phyloP scores from a whole-genome alignment of 495 filamentous ascomycete species.

The Physcia stellaris region DNA sequence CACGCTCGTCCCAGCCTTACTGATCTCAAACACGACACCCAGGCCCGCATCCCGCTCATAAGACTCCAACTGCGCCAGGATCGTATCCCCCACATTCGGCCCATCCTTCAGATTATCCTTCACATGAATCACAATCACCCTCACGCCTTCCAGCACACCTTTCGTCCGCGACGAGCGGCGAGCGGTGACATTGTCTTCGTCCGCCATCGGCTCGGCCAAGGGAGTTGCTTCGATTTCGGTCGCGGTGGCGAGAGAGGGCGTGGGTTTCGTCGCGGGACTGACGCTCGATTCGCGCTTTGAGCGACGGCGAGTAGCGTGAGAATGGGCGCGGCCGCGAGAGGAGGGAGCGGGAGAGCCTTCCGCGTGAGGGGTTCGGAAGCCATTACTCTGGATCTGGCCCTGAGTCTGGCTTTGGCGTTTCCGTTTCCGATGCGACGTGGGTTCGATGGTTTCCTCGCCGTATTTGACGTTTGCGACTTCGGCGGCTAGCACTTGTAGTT shows the following conservation, averaged over 20 bases:
- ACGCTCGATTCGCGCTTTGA: background rate
- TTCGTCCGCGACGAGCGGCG: background rate
- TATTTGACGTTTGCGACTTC: conserved; percentile 38
- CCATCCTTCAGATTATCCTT: conserved; percentile 63
- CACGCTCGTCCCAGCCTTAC: conserved; percentile 36
- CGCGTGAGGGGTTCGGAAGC: background rate
- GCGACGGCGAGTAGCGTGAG: too few species aligned
- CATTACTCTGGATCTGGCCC: background rate
- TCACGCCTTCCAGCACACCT: conserved; percentile 37
- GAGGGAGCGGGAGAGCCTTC: background rate
- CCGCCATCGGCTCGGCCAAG: conserved; percentile 2
- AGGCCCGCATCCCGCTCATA: conserved; percentile 46
- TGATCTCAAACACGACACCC: conserved; percentile 69
- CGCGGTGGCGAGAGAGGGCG: background rate
- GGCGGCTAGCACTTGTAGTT: conserved; percentile 56
- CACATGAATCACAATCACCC: conserved; percentile 69
- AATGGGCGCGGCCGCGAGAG: background rate
- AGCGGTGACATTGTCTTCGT: background rate
- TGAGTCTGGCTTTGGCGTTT: conserved; percentile 8
- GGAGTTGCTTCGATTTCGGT: background rate
- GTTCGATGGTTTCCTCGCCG: conserved; percentile 10
- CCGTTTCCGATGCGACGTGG: conserved; percentile 11
- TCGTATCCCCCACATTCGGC: conserved; percentile 43
- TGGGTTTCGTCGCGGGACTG: background rate
- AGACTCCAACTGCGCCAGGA: conserved; percentile 50